Evolutionary conservation across 2,329 filamentous ascomycete species (phyloP), one percentile per base, ranked within the genome.

Genomic region (Penicillium griseofulvum): DNA sequence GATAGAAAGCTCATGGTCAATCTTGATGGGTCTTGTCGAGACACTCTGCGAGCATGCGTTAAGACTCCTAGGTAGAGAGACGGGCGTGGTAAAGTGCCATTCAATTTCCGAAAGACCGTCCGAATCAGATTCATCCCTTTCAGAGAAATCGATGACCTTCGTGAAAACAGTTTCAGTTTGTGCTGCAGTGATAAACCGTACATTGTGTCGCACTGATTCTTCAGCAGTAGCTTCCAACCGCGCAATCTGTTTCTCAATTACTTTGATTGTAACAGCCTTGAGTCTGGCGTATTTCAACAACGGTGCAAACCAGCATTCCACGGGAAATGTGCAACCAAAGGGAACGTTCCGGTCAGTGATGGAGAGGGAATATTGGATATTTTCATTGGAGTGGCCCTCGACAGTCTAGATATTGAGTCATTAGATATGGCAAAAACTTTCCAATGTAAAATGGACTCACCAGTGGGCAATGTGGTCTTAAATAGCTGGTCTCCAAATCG

Each of bases 301-400:
- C 9, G 63, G 58, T 1, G 58, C 56, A 38, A 66, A 41, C 44
- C 53, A 59, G n/a, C 56, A 60, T 19, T 64, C 49, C 5, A 65
- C 49, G 1, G 63, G 54, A 16, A 66, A 64, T 28, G 46, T 59
- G 17, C 56, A 60, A 14, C 59, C 64, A 17, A 65, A 62, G 0
- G 61, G 64, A 36, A 66, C 57, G 11, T 59, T 58, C 6, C 43
- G 42, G 11, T 60, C 52, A 3, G 56, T 54, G 3, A 66, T 59
- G 6, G 64, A 65, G 12, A 66, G 31, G 22, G 44, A 38, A 33
- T 65, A 66, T 39, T 62, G 56, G 1, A 60, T 36, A 8, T 57
- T 45, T 8, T 64, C 12, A 4, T 57, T 45, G 10, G 44, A 53
- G 10, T 46, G 48, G 4, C 49, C 41, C 43, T 57, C 56, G 6